A percentile compares a stretch with the other conserved stretches of the same genome.
phyloP scores from a whole-genome alignment of 2,329 filamentous ascomycete species.

The Trichoderma aggressivum region DNA sequence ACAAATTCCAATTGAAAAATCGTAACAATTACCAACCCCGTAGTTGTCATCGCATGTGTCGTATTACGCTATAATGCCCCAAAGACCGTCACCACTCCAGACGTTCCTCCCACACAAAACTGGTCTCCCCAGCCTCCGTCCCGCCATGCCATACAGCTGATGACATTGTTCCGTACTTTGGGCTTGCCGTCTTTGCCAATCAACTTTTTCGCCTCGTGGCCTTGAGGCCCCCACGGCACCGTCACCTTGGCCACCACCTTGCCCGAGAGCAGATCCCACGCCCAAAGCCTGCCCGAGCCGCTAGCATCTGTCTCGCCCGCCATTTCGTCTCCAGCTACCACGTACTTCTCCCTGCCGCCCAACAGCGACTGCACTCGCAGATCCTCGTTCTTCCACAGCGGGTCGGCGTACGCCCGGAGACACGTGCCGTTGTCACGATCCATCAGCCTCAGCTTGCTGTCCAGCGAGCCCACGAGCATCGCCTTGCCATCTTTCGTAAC shows the following conservation, averaged over 20 bases:
- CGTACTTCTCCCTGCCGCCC: constrained; percentile 71
- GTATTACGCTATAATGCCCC: constrained; percentile 34
- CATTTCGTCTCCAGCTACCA: constrained; percentile 77
- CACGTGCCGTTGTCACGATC: constrained; percentile 72
- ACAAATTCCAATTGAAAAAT: neutral
- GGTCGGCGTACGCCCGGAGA: constrained; percentile 65
- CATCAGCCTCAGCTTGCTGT: constrained; percentile 75
- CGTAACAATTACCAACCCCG: neutral
- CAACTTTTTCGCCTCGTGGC: constrained; percentile 44
- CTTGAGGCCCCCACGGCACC: constrained; percentile 55
- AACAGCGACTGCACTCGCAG: constrained; percentile 73
- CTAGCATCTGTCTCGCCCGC: constrained; percentile 25
- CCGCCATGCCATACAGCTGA: constrained; percentile 62
- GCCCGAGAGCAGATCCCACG: constrained; percentile 81
- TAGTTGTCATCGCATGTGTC: neutral
- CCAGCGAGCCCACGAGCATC: constrained; percentile 70
- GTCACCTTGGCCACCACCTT: constrained; percentile 60
- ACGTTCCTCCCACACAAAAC: constrained; percentile 63
- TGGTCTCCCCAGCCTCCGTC: constrained; percentile 61
- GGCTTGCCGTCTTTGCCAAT: constrained; percentile 59
- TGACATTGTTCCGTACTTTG: constrained; percentile 56
- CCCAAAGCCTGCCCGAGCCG: constrained; percentile 63
- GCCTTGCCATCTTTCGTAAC: constrained; percentile 71
- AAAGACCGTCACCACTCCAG: constrained; percentile 63
- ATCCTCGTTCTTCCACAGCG: constrained; percentile 60